Percentiles rank a stretch among this genome's conserved stretches.
Evolutionary conservation across 371 early-diverging fungal genomes (phyloP).

Genomic region (Smittium culicis): DNA sequence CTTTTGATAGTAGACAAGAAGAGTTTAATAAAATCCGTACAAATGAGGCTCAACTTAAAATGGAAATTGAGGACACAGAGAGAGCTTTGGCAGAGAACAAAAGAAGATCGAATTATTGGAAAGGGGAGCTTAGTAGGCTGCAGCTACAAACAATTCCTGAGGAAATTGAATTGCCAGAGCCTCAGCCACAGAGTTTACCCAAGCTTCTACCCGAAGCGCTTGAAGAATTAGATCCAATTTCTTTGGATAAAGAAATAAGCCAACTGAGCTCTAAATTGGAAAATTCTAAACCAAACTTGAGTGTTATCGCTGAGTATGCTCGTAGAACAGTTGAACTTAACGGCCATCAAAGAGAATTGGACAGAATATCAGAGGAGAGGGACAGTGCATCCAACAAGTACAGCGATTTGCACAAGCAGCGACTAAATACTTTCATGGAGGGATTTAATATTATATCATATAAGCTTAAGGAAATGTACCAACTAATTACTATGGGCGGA

Average conservation of each 20-base stretch:
- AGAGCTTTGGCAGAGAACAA: conserved; percentile 26
- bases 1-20: conserved; percentile 47
- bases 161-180: conserved; percentile 29
- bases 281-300: conserved; percentile 70
- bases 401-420: conserved; percentile 62
- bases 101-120: conserved; percentile 29
- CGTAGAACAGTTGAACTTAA: conserved; percentile 59
- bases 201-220: conserved; percentile 23
- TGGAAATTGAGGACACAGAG: conserved; percentile 25
- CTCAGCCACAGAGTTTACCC: conserved; percentile 13
- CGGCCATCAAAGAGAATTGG: conserved; percentile 56
- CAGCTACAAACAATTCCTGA: conserved; percentile 17
- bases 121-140: conserved; percentile 25
- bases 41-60: conserved; percentile 42
- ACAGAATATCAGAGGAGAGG: conserved; percentile 50
- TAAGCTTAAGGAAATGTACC: conserved; percentile 98
- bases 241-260: conserved; percentile 20
- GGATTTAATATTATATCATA: conserved; percentile 90
- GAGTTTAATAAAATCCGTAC: conserved; percentile 51
- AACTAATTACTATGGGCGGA: conserved; percentile 98
- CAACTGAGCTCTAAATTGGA: conserved; percentile 31
- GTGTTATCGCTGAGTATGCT: conserved; percentile 75
- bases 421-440: conserved; percentile 89
- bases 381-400: conserved; percentile 59
- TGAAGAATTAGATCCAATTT: conserved; percentile 37